Evolutionary conservation across 1,139 yeast genomes (phyloP), one percentile per base, ranked within the genome.

Genomic region (Kurtzmaniella quercitrusa): DNA sequence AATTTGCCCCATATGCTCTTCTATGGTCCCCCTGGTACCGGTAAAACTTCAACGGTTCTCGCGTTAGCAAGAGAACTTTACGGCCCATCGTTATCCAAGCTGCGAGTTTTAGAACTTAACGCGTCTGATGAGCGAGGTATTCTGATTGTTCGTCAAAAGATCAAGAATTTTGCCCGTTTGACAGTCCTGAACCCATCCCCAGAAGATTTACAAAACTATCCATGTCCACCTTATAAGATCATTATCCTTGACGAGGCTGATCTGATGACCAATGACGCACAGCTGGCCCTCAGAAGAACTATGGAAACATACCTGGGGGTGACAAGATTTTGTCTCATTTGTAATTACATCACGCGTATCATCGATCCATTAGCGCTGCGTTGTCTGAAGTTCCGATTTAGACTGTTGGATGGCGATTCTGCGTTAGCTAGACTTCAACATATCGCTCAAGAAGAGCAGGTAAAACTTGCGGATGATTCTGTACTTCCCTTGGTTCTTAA

Each of bases 201-300:
- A 14, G 83, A 82, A 34, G 93, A 85, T 54, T 63, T 76, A 45
- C 78, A 69, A 33, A 74, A 81, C 14, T 88, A 88, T 60, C 97
- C 98, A 1, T 93, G 98, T 59, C 97, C 97, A 1, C 96, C 96
- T 5, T 91, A 85, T 63, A 91, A 91, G 59, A 84, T 86, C 53
- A 80, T 83, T 47, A 85, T 88, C 39, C 64, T 91, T 43, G 98
- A 93, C 66, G 98, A 93, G 63, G 98, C 98, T 0, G 98, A 93
- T 61, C 87, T 95, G 16, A 93, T 93, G 98, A 93, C 98, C n/a
- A 80, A 87, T 39, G 98, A 93, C 62, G 98, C 98, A 0, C 98
- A 93, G 60, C 78, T 93, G 39, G 98, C 98, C 0, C 69, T 93
- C 47, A 80, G 98, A 65, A 78, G 98, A 62, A 93, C 97, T 2